Evolutionary conservation across 331 rosid genomes (phyloP), one percentile per base, ranked within the genome.

Genomic region (Pyracantha coccinea): DNA sequence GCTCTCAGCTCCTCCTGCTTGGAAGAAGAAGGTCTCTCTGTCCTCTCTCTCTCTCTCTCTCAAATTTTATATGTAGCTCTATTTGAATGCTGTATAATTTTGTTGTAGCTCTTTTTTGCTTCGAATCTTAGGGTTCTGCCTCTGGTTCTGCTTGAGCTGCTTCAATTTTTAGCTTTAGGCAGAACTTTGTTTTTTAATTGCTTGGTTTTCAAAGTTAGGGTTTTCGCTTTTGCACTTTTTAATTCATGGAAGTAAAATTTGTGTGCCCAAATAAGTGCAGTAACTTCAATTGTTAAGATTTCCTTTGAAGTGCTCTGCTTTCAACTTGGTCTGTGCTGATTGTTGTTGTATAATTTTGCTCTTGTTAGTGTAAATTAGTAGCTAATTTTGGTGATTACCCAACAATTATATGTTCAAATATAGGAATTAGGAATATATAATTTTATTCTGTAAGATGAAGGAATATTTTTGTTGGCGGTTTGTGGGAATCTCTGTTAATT

Each of bases 21-120:
- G 98, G 98, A 89, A 86, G 84, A 93, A 93, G 84, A 84, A 89
- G 98, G 98, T 91, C 47, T 74, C 35, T 71, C 83, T 81, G 50
- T 73, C 52, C 76, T 66, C 21, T 57, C 62, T n/a, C 66, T 47
- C 68, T 41, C 55, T 14, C 31, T 11, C 8, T 2, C 8, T 19
- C 25, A 41, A 55, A 64, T n/a, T 67, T 66, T 24, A 13, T 6
- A 23, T 60, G 13, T 47, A 5, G 27, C 25, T 25, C 31, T 38
- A n/a, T 70, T 70, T 55, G 5, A n/a, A 19, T 66, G 65, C 24
- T 33, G 0, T 27, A 12, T 11, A 27, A 10, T 38, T 23, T 35
- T 33, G 16, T 5, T 66, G 2, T 41, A 4, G 75, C 50, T 35
- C 32, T 35, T 5, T 4, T 24, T 68, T 69, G 72, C 65, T 64